A percentile compares a stretch with the other conserved stretches of the same genome.
These are phyloP conservation scores for Cucumis sativus DNA, from an alignment of 306 rosid species.

Conservation along the genomic window DNA sequence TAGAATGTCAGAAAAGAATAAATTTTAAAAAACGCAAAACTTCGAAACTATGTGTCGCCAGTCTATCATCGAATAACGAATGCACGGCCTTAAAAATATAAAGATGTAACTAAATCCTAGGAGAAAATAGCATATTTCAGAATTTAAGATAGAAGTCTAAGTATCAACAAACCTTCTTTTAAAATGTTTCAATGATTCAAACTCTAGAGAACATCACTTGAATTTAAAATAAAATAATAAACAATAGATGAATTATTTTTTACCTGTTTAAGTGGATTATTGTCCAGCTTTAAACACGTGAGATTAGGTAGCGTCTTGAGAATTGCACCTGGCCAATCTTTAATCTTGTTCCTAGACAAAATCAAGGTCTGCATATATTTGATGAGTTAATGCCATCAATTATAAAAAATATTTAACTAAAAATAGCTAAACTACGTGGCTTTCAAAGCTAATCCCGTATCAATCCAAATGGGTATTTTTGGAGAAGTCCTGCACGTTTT, in stretches of 20 bases:
- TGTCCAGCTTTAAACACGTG: slow-evolving; percentile 70
- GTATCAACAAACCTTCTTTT: neutral
- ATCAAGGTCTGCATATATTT: slow-evolving; percentile 49
- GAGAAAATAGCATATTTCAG: neutral
- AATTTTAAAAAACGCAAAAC: neutral
- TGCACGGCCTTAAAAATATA: neutral
- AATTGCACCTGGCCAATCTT: slow-evolving; percentile 80
- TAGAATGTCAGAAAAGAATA: neutral
- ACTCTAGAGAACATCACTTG: neutral
- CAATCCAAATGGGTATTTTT: too few relatives aligned
- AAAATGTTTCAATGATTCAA: neutral
- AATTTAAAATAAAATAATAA: neutral
- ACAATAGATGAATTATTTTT: neutral
- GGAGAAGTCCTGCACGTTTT: neutral
- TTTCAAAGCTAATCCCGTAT: too few relatives aligned
- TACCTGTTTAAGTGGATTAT: slow-evolving; percentile 72
- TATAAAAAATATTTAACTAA: slow-evolving; percentile 5
- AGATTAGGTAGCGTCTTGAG: slow-evolving; percentile 53
- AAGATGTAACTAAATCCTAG: neutral
- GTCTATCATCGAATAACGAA: neutral
- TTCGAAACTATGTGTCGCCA: neutral
- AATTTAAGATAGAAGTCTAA: neutral
- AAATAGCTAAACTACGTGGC: neutral
- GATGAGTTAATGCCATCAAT: neutral
- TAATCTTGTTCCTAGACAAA: slow-evolving; percentile 71